Base-by-base conservation (phyloP, 2,329 filamentous ascomycete species). In the Rugonectria rugulosa region DNA sequence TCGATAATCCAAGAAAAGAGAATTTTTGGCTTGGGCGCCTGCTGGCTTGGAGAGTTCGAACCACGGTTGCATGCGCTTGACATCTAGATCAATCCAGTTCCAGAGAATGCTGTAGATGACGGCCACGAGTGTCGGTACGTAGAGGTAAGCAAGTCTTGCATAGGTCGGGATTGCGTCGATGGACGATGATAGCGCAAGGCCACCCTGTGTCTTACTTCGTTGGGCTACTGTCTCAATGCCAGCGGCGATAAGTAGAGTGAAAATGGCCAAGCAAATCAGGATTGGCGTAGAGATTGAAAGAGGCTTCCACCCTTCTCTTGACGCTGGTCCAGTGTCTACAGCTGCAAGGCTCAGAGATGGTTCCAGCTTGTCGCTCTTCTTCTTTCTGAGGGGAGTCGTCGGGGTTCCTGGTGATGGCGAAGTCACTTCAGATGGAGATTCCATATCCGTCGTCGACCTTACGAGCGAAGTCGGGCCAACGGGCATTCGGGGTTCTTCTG, bases 81-180 rank as follows among this genome's bases (percentile, higher is more conserved):
- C 72, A 29, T 88, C 82, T 0, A 88, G 65, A 45, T 88, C 85
- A 0, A 87, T 75, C 82, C 84, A 86, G 3, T 74, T 77, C 83
- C 84, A 88, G 0, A 80, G 40, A 1, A 87, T 73, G 32, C 82
- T 82, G 57, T 84, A 87, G 0, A 82, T 6, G 0, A 87, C 79
- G 0, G 83, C 79, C 0, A 86, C 45, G 0, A 86, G 72, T 0
- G 80, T 87, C 0, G 85, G 84, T 0, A 80, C 60, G 41, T 84
- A 86, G 0, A 80, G 62, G n/a, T 83, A 85, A 0, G 68, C 50
- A 5, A 82, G 76, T 0, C 60, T 73, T 0, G 67, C 68, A 1
- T 60, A 56, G 0, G 70, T 2, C 0, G 82, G 74, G 0, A 86
- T 66, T 0, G 70, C 70, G 0, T 74, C 50, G 0, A 56, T 34